These are phyloP conservation scores for Cylindricascospora bacillispora DNA, from an alignment of 1,139 yeast genomes.

Conservation along the genomic window DNA sequence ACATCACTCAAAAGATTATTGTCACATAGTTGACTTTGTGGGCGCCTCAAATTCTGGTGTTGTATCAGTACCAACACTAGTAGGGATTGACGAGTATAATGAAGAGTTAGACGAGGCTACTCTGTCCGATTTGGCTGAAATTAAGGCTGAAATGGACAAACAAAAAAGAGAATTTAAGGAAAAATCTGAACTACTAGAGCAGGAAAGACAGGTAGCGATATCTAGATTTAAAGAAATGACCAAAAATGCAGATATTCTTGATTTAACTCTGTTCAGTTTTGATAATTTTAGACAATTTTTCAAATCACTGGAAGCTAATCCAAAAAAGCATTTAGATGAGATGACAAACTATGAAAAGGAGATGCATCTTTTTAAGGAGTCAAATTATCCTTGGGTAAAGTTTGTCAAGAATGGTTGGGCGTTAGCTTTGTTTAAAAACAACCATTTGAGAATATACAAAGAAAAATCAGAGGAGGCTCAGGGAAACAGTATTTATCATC, in stretches of 20 bases:
- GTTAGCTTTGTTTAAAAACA: slow-evolving; percentile 10
- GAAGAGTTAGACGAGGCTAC: slow-evolving; percentile 29
- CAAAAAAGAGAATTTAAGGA: slow-evolving; percentile 3
- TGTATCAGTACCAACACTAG: slow-evolving; percentile 47
- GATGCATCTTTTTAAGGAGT: slow-evolving; percentile 8
- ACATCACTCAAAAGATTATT: slow-evolving; percentile 45
- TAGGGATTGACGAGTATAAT: slow-evolving; percentile 31
- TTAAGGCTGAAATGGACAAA: slow-evolving; percentile 24
- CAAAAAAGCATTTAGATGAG: slow-evolving; percentile 1
- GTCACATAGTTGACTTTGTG: slow-evolving; percentile 71
- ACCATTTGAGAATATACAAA: slow-evolving; percentile 19
- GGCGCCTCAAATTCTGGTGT: slow-evolving; percentile 49
- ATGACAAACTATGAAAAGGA: slow-evolving; percentile 8
- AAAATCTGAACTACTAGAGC: slow-evolving; percentile 4
- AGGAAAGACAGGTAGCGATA: slow-evolving; percentile 3
- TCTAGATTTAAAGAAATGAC: slow-evolving; percentile 6
- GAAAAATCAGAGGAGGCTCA: slow-evolving; percentile 4
- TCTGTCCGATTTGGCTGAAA: slow-evolving; percentile 22
- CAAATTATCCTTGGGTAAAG: slow-evolving; percentile 23
- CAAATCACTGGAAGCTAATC: slow-evolving; percentile 5
- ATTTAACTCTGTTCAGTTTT: slow-evolving; percentile 23
- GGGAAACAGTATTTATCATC: not conserved
- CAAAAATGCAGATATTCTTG: slow-evolving; percentile 15
- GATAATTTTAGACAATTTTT: slow-evolving; percentile 21
- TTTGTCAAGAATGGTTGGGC: slow-evolving; percentile 21